Conservation (phyloP, 2,329 filamentous ascomycete genomes). For the Lachnellula hyalina region DNA sequence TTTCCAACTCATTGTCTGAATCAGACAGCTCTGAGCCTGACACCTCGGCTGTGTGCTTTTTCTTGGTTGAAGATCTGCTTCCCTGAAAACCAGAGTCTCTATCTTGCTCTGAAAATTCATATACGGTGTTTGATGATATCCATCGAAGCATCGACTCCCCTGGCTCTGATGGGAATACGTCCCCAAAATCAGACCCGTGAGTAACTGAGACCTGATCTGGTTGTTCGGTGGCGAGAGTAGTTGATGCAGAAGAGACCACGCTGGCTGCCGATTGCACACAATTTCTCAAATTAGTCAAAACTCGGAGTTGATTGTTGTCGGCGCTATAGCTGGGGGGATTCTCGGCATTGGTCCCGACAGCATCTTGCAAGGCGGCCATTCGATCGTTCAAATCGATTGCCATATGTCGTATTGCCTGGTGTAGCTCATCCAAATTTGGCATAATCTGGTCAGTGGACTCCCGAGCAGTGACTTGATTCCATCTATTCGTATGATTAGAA, state of each 20-base stretch:
- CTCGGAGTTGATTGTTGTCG: neutral
- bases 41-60: neutral
- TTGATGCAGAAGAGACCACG: conserved; percentile 9
- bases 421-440: conserved; percentile 12
- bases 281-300: conserved; percentile 7
- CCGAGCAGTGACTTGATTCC: conserved; percentile 13
- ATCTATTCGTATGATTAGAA: conserved; percentile 1
- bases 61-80: neutral
- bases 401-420: conserved; percentile 10
- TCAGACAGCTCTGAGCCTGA: conserved; percentile 8
- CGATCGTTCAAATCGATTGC: conserved; percentile 11
- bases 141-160: conserved; percentile 12
- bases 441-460: conserved; percentile 14
- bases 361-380: conserved; percentile 4
- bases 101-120: conserved; percentile 9
- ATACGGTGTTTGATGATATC: conserved; percentile 14
- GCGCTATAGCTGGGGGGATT: neutral
- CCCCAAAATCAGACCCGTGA: conserved; percentile 11
- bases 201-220: neutral
- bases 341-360: conserved; percentile 3
- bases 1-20: conserved; percentile 12
- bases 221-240: conserved; percentile 2
- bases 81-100: neutral
- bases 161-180: conserved; percentile 8
- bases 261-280: conserved; percentile 13